Conservation (phyloP, 2,329 filamentous ascomycete genomes). For the Claviceps capensis region DNA sequence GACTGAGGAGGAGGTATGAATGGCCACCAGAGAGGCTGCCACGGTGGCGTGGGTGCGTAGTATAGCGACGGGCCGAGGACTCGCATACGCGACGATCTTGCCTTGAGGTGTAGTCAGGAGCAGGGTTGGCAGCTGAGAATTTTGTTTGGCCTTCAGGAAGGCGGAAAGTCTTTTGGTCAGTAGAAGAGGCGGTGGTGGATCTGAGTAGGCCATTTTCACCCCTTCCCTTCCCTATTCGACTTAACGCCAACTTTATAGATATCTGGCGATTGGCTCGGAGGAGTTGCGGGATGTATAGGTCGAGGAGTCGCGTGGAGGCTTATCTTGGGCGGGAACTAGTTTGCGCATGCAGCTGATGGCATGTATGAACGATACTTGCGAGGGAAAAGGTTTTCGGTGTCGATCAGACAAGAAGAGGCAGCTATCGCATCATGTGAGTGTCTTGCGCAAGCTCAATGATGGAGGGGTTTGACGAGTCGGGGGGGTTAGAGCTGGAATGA, state of each 20-base stretch:
- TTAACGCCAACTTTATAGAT: too few relatives aligned
- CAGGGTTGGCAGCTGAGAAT: constrained; percentile 42
- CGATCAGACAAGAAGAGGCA: not conserved
- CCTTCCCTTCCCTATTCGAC: not conserved
- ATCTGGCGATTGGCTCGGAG: not conserved
- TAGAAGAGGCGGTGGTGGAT: constrained; percentile 42
- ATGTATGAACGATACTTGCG: not conserved
- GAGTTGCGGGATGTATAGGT: not conserved
- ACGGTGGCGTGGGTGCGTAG: constrained; percentile 52
- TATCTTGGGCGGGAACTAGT: not conserved
- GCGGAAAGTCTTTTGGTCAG: constrained; percentile 51
- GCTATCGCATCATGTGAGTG: not conserved
- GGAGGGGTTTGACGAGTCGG: not conserved
- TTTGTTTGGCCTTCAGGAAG: constrained; percentile 46
- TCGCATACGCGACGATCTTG: constrained; percentile 50
- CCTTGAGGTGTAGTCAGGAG: constrained; percentile 46
- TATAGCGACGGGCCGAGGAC: constrained; percentile 37
- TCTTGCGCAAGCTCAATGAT: not conserved
- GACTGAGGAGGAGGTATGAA: constrained; percentile 35
- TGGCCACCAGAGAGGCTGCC: constrained; percentile 45
- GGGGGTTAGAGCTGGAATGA: not conserved
- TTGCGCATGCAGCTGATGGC: not conserved
- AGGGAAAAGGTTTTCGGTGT: not conserved
- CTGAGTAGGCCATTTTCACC: constrained; percentile 20
- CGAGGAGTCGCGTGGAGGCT: not conserved